Percentiles rank a stretch among this genome's conserved stretches.
These are phyloP conservation scores for Carex cristatella DNA, from an alignment of 176 grass and related monocot species.

Conservation along the genomic window DNA sequence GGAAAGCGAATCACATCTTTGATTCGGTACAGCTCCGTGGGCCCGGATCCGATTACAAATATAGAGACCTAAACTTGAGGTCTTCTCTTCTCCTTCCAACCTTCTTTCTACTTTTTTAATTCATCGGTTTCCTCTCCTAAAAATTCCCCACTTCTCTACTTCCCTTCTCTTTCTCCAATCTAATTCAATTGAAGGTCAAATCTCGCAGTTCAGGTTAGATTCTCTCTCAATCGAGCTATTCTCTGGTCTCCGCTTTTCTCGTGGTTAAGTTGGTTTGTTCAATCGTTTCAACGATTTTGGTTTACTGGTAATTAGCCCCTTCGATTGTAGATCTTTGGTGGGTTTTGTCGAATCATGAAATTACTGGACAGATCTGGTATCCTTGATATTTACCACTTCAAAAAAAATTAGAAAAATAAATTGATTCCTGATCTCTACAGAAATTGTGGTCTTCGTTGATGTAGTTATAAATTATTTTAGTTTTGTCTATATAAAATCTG, in stretches of 20 bases:
- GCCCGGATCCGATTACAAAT: constrained; percentile 3
- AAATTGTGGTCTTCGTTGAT: not conserved
- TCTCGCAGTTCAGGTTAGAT: constrained; percentile 4
- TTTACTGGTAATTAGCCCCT: not conserved
- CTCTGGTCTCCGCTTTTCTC: not conserved
- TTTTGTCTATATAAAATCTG: not conserved
- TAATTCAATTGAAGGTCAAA: not conserved
- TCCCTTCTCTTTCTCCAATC: not conserved
- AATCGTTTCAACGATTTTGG: not conserved
- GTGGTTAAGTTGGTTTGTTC: not conserved
- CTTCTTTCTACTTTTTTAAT: not conserved
- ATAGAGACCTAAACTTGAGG: constrained; percentile 1
- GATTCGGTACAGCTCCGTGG: not conserved
- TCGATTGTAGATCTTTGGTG: constrained; percentile 2
- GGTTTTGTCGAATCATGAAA: not conserved
- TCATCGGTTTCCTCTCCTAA: not conserved
- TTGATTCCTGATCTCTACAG: not conserved
- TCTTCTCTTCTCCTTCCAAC: not conserved
- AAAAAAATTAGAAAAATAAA: not conserved
- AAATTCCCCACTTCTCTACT: not conserved
- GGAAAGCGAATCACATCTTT: not conserved
- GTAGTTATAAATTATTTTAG: not conserved
- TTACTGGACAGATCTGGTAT: constrained; percentile 5
- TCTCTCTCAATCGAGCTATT: not conserved
- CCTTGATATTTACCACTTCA: not conserved